These are phyloP conservation scores for Barnettozyma siamensis DNA, from an alignment of 805 yeast genomes.

Conservation along the genomic window DNA sequence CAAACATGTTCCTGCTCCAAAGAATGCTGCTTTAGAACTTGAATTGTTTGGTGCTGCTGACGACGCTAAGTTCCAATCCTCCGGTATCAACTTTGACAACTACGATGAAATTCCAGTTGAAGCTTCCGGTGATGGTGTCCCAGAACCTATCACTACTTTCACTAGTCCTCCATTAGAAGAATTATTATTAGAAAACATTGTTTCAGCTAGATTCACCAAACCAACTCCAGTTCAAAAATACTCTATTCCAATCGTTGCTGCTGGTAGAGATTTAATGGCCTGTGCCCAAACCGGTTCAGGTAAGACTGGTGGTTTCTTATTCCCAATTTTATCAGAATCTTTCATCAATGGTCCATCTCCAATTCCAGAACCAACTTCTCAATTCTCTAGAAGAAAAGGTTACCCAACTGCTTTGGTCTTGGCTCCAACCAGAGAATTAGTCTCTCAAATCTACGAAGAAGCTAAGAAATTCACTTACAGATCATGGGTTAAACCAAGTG, in stretches of 20 bases:
- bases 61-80: conserved; percentile 67
- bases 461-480: conserved; percentile 93
- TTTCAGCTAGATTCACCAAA: conserved; percentile 81
- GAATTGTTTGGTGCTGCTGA: conserved; percentile 79
- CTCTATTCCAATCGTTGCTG: conserved; percentile 87
- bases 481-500: conserved; percentile 97
- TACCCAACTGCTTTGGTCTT: conserved; percentile 91
- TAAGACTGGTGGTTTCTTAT: conserved; percentile 98
- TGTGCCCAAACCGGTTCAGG: conserved; percentile 99
- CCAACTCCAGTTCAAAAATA: conserved; percentile 97
- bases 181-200: conserved; percentile 80
- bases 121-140: conserved; percentile 91
- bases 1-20: conserved; percentile 76
- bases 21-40: conserved; percentile 62
- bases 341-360: conserved; percentile 83
- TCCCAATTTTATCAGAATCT: conserved; percentile 93
- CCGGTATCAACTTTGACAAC: conserved; percentile 98
- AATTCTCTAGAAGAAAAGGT: conserved; percentile 68
- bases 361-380: conserved; percentile 37
- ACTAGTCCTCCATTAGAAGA: conserved; percentile 89
- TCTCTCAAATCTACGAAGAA: conserved; percentile 93
- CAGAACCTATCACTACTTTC: conserved; percentile 86
- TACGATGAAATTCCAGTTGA: conserved; percentile 99
- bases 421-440: conserved; percentile 99
- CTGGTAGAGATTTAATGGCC: conserved; percentile 90